A percentile compares a stretch with the other conserved stretches of the same genome.
These are phyloP conservation scores for Elsinoe fawcettii DNA, from an alignment of 2,329 filamentous ascomycete species.

Conservation along the genomic window DNA sequence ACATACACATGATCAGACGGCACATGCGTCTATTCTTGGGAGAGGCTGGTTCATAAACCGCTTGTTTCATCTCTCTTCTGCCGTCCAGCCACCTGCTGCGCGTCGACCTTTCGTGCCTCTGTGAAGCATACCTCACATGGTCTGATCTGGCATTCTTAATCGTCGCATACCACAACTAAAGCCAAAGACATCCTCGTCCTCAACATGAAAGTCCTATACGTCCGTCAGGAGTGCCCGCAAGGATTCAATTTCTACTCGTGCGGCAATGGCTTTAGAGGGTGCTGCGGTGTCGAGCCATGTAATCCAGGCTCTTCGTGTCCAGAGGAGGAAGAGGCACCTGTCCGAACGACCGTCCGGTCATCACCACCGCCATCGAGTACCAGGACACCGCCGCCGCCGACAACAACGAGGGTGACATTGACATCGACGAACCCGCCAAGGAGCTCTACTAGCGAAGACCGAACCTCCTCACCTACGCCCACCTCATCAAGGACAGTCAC, in stretches of 20 bases:
- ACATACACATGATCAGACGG: background rate
- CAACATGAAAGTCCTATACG: constrained; percentile 8
- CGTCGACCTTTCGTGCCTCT: background rate
- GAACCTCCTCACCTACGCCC: background rate
- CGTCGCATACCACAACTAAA: background rate
- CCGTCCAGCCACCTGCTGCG: constrained; percentile 12
- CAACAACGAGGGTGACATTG: background rate
- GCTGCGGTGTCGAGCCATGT: constrained; percentile 8
- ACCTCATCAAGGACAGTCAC: background rate
- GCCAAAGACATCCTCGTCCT: background rate
- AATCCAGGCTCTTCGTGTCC: constrained; percentile 4
- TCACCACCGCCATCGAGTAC: background rate
- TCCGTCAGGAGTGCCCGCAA: background rate
- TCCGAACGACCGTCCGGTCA: background rate
- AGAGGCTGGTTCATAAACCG: constrained; percentile 8
- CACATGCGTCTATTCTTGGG: constrained; percentile 1
- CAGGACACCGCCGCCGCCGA: background rate
- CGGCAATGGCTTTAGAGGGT: constrained; percentile 14
- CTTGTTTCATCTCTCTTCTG: background rate
- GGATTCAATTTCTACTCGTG: constrained; percentile 12
- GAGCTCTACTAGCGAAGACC: background rate
- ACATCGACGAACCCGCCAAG: background rate
- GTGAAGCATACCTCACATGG: background rate
- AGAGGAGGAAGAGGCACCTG: background rate
- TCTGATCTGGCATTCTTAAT: background rate